A percentile compares a stretch with the other conserved stretches of the same genome.
phyloP scores from a whole-genome alignment of 352 stramenopile species.

The Peronosclerospora sorghi region DNA sequence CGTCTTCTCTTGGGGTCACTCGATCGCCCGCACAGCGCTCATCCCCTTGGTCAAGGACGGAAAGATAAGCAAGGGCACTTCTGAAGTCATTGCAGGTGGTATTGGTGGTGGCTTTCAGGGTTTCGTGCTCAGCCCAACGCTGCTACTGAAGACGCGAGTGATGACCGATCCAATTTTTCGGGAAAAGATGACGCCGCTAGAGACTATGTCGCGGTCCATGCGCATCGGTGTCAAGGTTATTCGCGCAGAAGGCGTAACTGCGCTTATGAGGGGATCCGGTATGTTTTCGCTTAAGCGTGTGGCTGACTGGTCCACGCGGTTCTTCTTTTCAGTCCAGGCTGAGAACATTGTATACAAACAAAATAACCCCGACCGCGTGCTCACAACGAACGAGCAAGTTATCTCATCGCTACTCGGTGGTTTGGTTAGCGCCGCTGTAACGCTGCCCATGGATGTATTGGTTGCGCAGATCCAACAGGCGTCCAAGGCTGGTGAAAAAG shows the following conservation, averaged over 20 bases:
- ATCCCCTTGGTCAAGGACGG: conserved; percentile 46
- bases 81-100: conserved; percentile 80
- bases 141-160: conserved; percentile 91
- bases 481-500: conserved; percentile 77
- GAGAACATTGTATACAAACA: conserved; percentile 75
- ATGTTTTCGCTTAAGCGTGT: conserved; percentile 90
- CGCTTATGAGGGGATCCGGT: conserved; percentile 87
- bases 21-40: conserved; percentile 44
- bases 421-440: conserved; percentile 60
- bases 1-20: conserved; percentile 86
- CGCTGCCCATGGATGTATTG: conserved; percentile 88
- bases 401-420: conserved; percentile 78
- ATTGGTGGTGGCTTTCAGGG: conserved; percentile 87
- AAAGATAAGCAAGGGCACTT: conserved; percentile 39
- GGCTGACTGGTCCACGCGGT: conserved; percentile 87
- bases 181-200: conserved; percentile 73
- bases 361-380: conserved; percentile 39
- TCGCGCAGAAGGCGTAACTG: conserved; percentile 67
- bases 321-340: conserved; percentile 84
- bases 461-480: conserved; percentile 90
- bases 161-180: conserved; percentile 92
- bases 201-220: conserved; percentile 78
- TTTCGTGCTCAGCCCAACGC: conserved; percentile 86
- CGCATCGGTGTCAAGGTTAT: conserved; percentile 86
- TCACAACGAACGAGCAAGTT: conserved; percentile 70